Evolutionary conservation across 2,329 filamentous ascomycete species (phyloP), one percentile per base, ranked within the genome.

Genomic region (Chaetomium globosum): DNA sequence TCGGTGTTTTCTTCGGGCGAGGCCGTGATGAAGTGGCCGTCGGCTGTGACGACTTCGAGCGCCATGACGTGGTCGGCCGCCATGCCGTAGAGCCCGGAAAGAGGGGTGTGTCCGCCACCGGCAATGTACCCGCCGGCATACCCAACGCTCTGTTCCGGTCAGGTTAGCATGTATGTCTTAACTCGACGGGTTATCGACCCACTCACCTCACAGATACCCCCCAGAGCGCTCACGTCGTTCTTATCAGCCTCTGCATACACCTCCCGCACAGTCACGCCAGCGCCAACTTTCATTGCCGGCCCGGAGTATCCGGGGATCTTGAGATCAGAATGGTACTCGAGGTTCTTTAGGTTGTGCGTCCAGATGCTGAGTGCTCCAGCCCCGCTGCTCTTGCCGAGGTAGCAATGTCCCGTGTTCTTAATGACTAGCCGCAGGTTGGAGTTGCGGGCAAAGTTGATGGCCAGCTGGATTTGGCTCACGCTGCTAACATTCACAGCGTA

Each of bases 71-170:
- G 80, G 69, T 83, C 81, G 57, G 78, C 81, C 5, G 76, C 79
- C 70, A 80, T 80, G 4, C 83, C 82, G 33, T 79, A 74, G 0
- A 75, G 74, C 0, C 76, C 75, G 3, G 79, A 77, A 67, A 82
- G 79, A 71, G 77, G 83, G 0, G 80, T 81, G 39, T 83, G 77
- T 8, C 83, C 82, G 31, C 82, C 80, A 3, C 80, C 80, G 0
- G 85, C 82, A 1, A 80, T 80, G 66, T 84, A 87, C 0, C 86
- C 86, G 10, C 86, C 86, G 0, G 83, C 81, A 19, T 85, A 71
- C 6, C 85, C 85, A 4, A 88, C 85, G 1, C 82, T 80, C 80
- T 75, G 63, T 31, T 4, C 26, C 30, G 13, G 5, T 4, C 12
- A 30, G 6, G 26, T 48, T 23, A 23, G n/a, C n/a, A 23, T 48